Conservation (phyloP, 169 alveolate species). For the Plasmodium fragile region DNA sequence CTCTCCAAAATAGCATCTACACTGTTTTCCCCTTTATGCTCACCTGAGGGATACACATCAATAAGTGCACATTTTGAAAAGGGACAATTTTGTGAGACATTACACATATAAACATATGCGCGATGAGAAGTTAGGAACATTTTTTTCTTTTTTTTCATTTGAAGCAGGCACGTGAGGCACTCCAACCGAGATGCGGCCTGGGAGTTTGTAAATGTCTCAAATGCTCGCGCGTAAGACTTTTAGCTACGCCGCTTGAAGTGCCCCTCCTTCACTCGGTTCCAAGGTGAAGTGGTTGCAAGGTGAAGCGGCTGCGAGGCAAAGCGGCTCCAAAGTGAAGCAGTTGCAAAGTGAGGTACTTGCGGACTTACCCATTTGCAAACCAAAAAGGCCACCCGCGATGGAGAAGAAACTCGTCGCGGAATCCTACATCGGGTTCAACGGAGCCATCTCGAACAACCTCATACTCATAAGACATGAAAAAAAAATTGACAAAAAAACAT, state of each 20-base stretch:
- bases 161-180: neutral
- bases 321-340: neutral
- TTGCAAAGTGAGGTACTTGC: neutral
- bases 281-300: neutral
- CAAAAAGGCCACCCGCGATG: neutral
- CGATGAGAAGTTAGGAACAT: neutral
- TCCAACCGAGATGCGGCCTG: neutral
- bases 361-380: neutral
- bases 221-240: neutral
- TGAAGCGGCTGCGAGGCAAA: neutral
- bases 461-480: conserved; percentile 48
- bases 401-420: conserved; percentile 50
- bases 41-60: neutral
- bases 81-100: neutral
- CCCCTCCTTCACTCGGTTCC: neutral
- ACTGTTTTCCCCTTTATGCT: neutral
- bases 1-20: neutral
- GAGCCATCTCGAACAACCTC: conserved; percentile 47
- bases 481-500: conserved; percentile 7
- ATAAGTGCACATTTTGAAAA: neutral
- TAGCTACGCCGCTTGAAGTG: neutral
- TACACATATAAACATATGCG: neutral
- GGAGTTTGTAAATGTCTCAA: neutral
- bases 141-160: neutral
- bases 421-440: conserved; percentile 70